Base-by-base conservation (phyloP, 768 basidiomycete species). In the Baorangia bicolor region DNA sequence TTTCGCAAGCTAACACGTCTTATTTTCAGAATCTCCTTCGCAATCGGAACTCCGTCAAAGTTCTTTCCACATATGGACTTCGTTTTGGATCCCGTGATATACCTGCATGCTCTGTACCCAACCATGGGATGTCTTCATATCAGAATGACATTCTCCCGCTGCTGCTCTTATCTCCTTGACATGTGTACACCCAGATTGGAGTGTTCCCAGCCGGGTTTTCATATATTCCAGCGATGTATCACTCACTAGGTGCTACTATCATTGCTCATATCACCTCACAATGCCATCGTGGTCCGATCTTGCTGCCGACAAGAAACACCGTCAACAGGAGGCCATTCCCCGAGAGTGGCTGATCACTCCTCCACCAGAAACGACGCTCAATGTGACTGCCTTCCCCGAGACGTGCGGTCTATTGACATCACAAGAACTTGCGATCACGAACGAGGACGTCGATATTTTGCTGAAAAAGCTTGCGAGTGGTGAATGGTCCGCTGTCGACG, bases 401-500 rank as follows among this genome's bases (percentile, higher is more conserved):
- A 70, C 72, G 4, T 83, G 78, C 63, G 85, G 85, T 3, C 65
- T 91, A 14, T 76, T 94, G 31, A 78, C 80, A 7, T 54, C 66
- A 2, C 73, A 67, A 28, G 86, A 90, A 59, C 60, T 88, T 27
- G 78, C 78, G 56, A 89, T 90, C 38, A 90, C 88, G 3, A 75
- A 75, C 40, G 70, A 78, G 0, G 55, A 73, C 8, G 73, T 81
- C 5, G 71, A 75, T 14, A 61, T 67, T 8, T 68, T 92, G 5
- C 72, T 91, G 30, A 55, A 71, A 27, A 85, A 79, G 33, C 72
- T 92, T 14, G 81, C 80, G 14, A 70, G 62, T 1, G 77, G 77
- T 3, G 68, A 73, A 42, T 90, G 84, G 85, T 77, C 86, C 0
- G 75, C 87, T 2, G 81, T 88, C 2, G 81, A 83, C 18, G 88